A percentile compares a stretch with the other conserved stretches of the same genome.
These are phyloP conservation scores for Aspergillus brasiliensis DNA, from an alignment of 2,329 filamentous ascomycete genomes.

Conservation along the genomic window DNA sequence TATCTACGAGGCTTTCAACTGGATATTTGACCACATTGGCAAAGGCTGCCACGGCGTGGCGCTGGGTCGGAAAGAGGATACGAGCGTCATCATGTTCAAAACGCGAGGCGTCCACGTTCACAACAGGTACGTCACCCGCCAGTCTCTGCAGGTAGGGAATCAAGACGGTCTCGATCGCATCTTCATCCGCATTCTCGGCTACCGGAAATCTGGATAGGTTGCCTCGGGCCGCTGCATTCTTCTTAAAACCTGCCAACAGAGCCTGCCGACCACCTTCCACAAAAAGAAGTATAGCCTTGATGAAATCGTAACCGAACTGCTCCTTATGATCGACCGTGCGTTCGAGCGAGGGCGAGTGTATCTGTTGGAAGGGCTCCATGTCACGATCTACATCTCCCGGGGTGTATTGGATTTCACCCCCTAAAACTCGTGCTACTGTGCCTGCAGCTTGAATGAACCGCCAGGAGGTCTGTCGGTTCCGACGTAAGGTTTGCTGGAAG, in stretches of 20 bases:
- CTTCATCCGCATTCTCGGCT: slow-evolving; percentile 50
- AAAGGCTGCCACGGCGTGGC: slow-evolving; percentile 60
- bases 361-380: slow-evolving; percentile 51
- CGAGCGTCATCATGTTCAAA: slow-evolving; percentile 60
- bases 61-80: slow-evolving; percentile 55
- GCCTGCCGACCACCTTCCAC: slow-evolving; percentile 60
- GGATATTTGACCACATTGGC: slow-evolving; percentile 55
- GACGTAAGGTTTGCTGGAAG: slow-evolving; percentile 59
- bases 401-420: slow-evolving; percentile 53
- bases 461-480: slow-evolving; percentile 57
- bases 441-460: slow-evolving; percentile 66
- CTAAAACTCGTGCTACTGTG: slow-evolving; percentile 58
- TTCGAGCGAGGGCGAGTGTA: slow-evolving; percentile 52
- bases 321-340: slow-evolving; percentile 43
- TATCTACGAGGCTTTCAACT: slow-evolving; percentile 52
- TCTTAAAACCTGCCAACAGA: slow-evolving; percentile 60
- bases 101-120: slow-evolving; percentile 59
- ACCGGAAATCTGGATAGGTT: slow-evolving; percentile 55
- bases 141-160: slow-evolving; percentile 61
- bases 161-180: slow-evolving; percentile 59
- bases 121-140: slow-evolving; percentile 53
- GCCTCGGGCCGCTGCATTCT: slow-evolving; percentile 42
- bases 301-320: slow-evolving; percentile 65
- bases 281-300: slow-evolving; percentile 66
- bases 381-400: slow-evolving; percentile 41